Evolutionary conservation across 2,329 filamentous ascomycete genomes (phyloP).

Genomic region (Cladophialophora carrionii): DNA sequence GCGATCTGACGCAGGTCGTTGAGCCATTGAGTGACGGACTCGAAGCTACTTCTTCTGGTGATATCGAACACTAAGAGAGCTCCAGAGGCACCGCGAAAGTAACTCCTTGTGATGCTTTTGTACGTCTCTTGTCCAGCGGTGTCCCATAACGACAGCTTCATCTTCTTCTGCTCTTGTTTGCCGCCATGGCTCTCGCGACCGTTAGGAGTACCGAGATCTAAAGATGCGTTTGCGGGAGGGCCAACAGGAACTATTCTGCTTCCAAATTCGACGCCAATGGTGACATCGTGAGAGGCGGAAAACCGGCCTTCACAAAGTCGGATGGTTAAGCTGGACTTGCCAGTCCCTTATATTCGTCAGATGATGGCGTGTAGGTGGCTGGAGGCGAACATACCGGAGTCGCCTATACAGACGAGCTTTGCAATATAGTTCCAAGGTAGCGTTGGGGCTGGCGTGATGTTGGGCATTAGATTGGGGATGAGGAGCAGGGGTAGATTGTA

Average conservation of each 20-base stretch:
- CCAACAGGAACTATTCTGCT: slow-evolving; percentile 90
- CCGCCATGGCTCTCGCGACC: slow-evolving; percentile 8
- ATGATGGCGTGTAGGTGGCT: neutral
- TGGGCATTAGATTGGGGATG: slow-evolving; percentile 33
- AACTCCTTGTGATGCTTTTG: slow-evolving; percentile 91
- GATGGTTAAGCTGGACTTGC: slow-evolving; percentile 90
- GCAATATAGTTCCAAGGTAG: slow-evolving; percentile 97
- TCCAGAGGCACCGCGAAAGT: slow-evolving; percentile 80
- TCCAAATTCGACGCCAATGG: slow-evolving; percentile 95
- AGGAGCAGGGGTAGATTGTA: neutral
- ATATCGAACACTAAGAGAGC: slow-evolving; percentile 94
- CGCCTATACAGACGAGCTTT: slow-evolving; percentile 96
- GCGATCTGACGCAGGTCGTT: slow-evolving; percentile 92
- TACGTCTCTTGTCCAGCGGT: slow-evolving; percentile 97
- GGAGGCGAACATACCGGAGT: slow-evolving; percentile 68
- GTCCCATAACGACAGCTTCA: slow-evolving; percentile 74
- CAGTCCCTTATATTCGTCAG: slow-evolving; percentile 51
- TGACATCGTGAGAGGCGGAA: slow-evolving; percentile 91
- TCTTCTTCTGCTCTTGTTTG: slow-evolving; percentile 38
- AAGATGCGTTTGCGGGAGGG: slow-evolving; percentile 69
- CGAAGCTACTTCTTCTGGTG: slow-evolving; percentile 79
- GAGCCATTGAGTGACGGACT: slow-evolving; percentile 89
- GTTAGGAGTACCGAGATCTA: slow-evolving; percentile 56
- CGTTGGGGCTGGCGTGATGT: slow-evolving; percentile 31
- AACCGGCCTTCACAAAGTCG: slow-evolving; percentile 96